A percentile compares a stretch with the other conserved stretches of the same genome.
Conservation (phyloP, 441 rosid genomes). For the Mallotus repandus region DNA sequence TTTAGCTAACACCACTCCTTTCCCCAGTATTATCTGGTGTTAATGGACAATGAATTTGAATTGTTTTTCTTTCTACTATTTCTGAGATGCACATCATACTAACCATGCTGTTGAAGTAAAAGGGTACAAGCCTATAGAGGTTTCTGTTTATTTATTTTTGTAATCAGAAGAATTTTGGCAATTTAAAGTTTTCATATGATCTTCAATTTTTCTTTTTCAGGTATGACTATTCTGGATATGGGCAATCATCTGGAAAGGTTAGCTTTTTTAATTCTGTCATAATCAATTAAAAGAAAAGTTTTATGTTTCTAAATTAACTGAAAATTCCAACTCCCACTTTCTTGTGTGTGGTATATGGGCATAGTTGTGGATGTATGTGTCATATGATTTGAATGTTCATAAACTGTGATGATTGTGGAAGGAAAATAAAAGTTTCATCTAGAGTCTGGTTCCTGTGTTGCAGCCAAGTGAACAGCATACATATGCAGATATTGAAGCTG, state of each 20-base stretch:
- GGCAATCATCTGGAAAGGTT: constrained; percentile 92
- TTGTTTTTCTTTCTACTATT: not conserved
- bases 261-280: constrained; percentile 24
- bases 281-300: not conserved
- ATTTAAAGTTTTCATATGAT: constrained; percentile 9
- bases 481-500: constrained; percentile 94
- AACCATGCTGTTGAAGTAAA: constrained; percentile 14
- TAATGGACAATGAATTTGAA: not conserved
- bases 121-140: not conserved
- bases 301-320: not conserved
- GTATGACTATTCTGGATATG: constrained; percentile 90
- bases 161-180: not conserved
- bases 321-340: not conserved
- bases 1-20: constrained; percentile 3
- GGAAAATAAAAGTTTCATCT: constrained; percentile 21
- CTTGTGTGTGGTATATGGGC: not conserved
- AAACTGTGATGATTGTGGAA: constrained; percentile 10
- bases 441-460: constrained; percentile 30
- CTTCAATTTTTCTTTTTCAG: constrained; percentile 37
- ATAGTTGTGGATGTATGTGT: not conserved
- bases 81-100: not conserved
- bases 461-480: constrained; percentile 97
- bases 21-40: not conserved
- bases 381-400: not conserved
- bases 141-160: constrained; percentile 12